Conservation (phyloP, 2,329 filamentous ascomycete genomes). For the Aspergillus oerlinghausenensis region DNA sequence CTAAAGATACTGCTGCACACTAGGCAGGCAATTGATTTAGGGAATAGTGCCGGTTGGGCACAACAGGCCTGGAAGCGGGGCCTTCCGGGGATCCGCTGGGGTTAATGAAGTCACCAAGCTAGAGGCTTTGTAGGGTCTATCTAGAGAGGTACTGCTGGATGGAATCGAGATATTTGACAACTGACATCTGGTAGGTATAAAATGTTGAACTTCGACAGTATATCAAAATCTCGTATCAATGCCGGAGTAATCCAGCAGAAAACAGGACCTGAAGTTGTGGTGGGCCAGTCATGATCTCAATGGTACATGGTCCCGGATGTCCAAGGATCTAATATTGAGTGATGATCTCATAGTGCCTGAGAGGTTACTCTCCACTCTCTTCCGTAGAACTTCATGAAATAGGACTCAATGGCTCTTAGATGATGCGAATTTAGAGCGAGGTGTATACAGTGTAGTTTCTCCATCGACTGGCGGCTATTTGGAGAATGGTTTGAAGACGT, state of each 20-base stretch:
- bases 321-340: background rate
- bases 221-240: background rate
- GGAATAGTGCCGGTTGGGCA: background rate
- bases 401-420: background rate
- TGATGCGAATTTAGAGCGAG: background rate
- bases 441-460: too few relatives aligned
- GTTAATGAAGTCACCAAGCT: slow-evolving; percentile 14
- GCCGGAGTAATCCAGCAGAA: background rate
- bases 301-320: background rate
- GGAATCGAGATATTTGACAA: too few relatives aligned
- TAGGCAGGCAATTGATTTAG: background rate
- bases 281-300: background rate
- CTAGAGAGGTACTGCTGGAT: too few relatives aligned
- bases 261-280: too few relatives aligned
- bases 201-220: background rate
- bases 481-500: background rate
- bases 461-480: too few relatives aligned
- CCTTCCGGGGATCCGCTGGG: slow-evolving; percentile 4
- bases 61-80: slow-evolving; percentile 1
- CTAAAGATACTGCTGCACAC: background rate
- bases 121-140: background rate
- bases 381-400: background rate
- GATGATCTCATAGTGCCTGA: background rate
- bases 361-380: background rate
- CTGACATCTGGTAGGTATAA: background rate